Percentiles rank a stretch among this genome's conserved stretches.
phyloP scores from a whole-genome alignment of 306 rosid genomes.

The Lupinus albus region DNA sequence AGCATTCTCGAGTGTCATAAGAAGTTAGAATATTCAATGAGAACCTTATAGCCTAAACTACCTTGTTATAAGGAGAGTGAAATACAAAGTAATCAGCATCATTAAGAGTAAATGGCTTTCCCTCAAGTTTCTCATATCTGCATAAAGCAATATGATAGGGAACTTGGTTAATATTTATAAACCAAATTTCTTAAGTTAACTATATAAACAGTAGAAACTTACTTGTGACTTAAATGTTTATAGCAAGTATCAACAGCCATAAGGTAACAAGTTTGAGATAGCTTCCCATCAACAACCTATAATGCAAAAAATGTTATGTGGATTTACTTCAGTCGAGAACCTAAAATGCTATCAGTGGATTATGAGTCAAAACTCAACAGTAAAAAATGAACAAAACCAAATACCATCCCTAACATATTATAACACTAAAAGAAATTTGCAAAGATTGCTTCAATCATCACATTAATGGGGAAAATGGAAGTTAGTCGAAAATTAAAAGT shows the following conservation, averaged over 20 bases:
- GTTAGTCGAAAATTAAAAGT: not conserved
- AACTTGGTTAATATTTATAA: conserved; percentile 8
- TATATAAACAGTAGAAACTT: conserved; percentile 42
- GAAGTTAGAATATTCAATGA: conserved; percentile 2
- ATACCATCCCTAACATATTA: not conserved
- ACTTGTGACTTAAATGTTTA: conserved; percentile 66
- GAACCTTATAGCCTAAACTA: conserved; percentile 38
- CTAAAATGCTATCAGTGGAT: conserved; percentile 12
- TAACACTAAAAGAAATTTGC: conserved; percentile 22
- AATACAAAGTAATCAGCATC: conserved; percentile 80
- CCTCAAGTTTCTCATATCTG: conserved; percentile 76
- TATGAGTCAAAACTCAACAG: not conserved
- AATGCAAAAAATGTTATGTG: conserved; percentile 25
- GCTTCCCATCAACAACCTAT: conserved; percentile 93
- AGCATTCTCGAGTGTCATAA: conserved; percentile 20
- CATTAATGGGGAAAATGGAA: conserved; percentile 22
- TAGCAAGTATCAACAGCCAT: conserved; percentile 89
- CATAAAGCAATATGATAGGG: conserved; percentile 39
- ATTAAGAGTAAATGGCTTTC: conserved; percentile 68
- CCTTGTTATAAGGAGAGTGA: conserved; percentile 94
- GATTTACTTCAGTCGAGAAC: conserved; percentile 32
- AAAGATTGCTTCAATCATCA: not conserved
- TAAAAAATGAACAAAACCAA: not conserved
- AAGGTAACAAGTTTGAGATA: conserved; percentile 86
- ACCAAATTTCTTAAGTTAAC: not conserved